These are phyloP conservation scores for Detonula confervacea DNA, from an alignment of 352 stramenopile species.

Conservation along the genomic window DNA sequence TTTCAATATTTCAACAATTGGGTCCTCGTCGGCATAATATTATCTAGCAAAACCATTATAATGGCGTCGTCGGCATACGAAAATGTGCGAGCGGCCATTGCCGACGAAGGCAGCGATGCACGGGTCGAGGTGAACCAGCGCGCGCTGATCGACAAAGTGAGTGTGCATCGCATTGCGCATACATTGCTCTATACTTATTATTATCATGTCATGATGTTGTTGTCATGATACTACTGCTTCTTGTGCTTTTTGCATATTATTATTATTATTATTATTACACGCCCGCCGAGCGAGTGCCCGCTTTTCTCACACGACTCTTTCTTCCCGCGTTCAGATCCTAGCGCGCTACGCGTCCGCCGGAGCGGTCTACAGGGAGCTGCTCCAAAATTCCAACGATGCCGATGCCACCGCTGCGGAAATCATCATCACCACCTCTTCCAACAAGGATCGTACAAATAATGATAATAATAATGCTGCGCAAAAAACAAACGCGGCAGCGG, in stretches of 20 bases:
- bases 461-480: too few species aligned
- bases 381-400: slow-evolving; percentile 86
- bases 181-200: too few species aligned
- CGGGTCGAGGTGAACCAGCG: slow-evolving; percentile 84
- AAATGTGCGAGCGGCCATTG: slow-evolving; percentile 39
- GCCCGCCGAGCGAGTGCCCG: too few species aligned
- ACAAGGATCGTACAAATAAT: not conserved
- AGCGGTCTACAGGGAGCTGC: slow-evolving; percentile 81
- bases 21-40: too few species aligned
- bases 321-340: slow-evolving; percentile 75
- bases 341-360: slow-evolving; percentile 77
- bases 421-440: slow-evolving; percentile 63
- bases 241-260: too few species aligned
- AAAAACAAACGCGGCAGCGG: too few species aligned
- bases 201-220: not conserved
- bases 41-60: too few species aligned
- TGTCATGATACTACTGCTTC: too few species aligned
- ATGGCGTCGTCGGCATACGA: slow-evolving; percentile 37
- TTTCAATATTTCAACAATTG: too few species aligned
- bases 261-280: too few species aligned
- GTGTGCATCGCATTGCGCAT: too few species aligned
- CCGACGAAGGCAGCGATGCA: slow-evolving; percentile 45
- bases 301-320: too few species aligned
- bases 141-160: slow-evolving; percentile 82
- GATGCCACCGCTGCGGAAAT: slow-evolving; percentile 80